Evolutionary conservation across 2,329 filamentous ascomycete genomes (phyloP).

Genomic region (Knufia fluminis): DNA sequence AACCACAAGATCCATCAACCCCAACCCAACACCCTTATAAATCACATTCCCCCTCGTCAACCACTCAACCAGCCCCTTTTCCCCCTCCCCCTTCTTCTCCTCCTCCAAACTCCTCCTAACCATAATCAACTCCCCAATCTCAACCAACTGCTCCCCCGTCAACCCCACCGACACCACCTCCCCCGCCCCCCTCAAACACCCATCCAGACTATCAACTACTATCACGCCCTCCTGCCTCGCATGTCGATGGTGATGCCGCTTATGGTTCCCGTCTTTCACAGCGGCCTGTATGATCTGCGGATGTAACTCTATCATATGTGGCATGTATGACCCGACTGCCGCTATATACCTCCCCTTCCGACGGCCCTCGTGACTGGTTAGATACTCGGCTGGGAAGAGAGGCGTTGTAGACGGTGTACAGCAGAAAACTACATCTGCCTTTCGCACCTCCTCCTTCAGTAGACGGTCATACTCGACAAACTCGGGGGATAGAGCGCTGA

Average conservation of each 20-base stretch:
- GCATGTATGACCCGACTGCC: conserved; percentile 46
- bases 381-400: conserved; percentile 63
- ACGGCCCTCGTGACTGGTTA: conserved; percentile 52
- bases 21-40: conserved; percentile 60
- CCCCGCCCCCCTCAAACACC: conserved; percentile 72
- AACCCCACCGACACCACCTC: conserved; percentile 75
- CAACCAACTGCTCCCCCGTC: conserved; percentile 65
- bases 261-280: conserved; percentile 32
- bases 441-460: conserved; percentile 58
- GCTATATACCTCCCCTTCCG: conserved; percentile 37
- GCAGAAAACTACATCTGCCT: conserved; percentile 75
- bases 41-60: conserved; percentile 55
- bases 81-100: conserved; percentile 28
- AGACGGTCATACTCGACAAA: conserved; percentile 62
- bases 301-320: conserved; percentile 74
- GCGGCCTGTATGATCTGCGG: conserved; percentile 62
- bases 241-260: conserved; percentile 38
- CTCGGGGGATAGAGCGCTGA: conserved; percentile 58
- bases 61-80: conserved; percentile 47
- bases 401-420: conserved; percentile 69
- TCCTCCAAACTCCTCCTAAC: conserved; percentile 44
- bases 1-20: conserved; percentile 59
- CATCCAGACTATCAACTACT: conserved; percentile 61
- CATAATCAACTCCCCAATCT: conserved; percentile 73
- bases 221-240: conserved; percentile 50